Conservation (phyloP, 1,284 basidiomycete species). For the Apiotrichum porosum region DNA sequence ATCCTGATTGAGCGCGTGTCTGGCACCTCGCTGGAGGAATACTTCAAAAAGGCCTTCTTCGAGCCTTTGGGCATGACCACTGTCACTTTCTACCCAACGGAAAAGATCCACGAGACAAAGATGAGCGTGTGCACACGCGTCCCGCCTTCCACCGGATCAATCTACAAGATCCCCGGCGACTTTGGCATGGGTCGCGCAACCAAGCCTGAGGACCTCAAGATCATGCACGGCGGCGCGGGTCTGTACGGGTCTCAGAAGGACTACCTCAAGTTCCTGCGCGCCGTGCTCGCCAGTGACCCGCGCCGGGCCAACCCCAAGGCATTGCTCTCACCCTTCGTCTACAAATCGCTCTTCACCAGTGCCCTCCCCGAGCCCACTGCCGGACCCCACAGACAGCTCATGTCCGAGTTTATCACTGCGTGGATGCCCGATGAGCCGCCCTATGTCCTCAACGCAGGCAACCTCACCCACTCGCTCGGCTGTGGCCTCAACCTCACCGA, state of each 20-base stretch:
- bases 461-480: not conserved
- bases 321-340: slow-evolving; percentile 21
- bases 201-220: slow-evolving; percentile 4
- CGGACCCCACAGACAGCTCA: slow-evolving; percentile 7
- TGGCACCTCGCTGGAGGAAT: slow-evolving; percentile 30
- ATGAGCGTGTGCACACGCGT: slow-evolving; percentile 4
- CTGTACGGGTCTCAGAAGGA: slow-evolving; percentile 32
- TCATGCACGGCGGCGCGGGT: slow-evolving; percentile 30
- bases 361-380: slow-evolving; percentile 8
- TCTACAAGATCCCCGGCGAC: not conserved
- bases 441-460: not conserved
- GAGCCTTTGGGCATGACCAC: slow-evolving; percentile 13
- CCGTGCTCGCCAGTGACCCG: slow-evolving; percentile 18
- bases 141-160: not conserved
- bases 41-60: slow-evolving; percentile 19
- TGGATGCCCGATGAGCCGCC: too few relatives aligned
- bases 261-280: slow-evolving; percentile 28
- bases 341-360: slow-evolving; percentile 20
- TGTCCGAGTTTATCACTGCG: slow-evolving; percentile 3
- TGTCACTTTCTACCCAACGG: slow-evolving; percentile 31
- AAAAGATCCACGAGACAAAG: slow-evolving; percentile 3
- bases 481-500: not conserved
- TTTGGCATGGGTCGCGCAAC: not conserved
- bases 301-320: slow-evolving; percentile 8
- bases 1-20: slow-evolving; percentile 33